These are phyloP conservation scores for Pseudopediastrum boryanum DNA, from an alignment of 139 green algal species.

Conservation along the genomic window DNA sequence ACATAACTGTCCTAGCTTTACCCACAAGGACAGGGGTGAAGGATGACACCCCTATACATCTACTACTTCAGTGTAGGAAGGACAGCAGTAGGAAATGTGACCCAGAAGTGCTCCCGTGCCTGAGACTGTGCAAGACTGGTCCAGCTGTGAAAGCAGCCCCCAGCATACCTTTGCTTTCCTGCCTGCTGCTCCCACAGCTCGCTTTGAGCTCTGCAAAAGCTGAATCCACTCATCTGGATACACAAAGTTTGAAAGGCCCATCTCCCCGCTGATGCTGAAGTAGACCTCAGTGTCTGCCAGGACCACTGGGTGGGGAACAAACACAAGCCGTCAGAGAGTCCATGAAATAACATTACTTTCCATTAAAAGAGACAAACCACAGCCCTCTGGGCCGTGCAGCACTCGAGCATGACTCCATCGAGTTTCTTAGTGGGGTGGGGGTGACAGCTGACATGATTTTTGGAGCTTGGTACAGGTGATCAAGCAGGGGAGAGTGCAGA, in stretches of 20 bases:
- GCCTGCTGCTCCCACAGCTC: slow-evolving; percentile 4
- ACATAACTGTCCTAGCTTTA: too few relatives aligned
- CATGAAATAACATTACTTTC: too few relatives aligned
- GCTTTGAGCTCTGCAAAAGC: slow-evolving; percentile 1
- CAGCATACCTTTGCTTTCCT: slow-evolving; percentile 13
- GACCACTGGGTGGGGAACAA: background rate
- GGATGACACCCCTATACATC: too few relatives aligned
- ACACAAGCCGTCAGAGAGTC: too few relatives aligned
- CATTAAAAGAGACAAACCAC: background rate
- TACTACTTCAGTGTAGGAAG: too few relatives aligned
- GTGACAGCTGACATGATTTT: background rate
- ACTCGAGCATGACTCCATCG: background rate
- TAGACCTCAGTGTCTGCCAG: slow-evolving; percentile 4
- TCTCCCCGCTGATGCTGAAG: slow-evolving; percentile 32
- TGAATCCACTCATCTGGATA: slow-evolving; percentile 3
- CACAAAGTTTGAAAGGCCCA: slow-evolving; percentile 30
- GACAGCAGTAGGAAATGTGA: too few relatives aligned
- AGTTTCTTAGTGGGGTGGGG: background rate
- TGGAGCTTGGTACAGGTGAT: background rate
- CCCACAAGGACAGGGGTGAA: too few relatives aligned
- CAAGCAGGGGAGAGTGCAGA: too few relatives aligned
- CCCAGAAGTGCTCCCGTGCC: too few relatives aligned
- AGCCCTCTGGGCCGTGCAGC: background rate
- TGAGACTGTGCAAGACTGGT: background rate
- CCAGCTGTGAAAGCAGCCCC: background rate